A percentile compares a stretch with the other conserved stretches of the same genome.
Evolutionary conservation across 768 basidiomycete species (phyloP).

Genomic region (Podaxis sp.): DNA sequence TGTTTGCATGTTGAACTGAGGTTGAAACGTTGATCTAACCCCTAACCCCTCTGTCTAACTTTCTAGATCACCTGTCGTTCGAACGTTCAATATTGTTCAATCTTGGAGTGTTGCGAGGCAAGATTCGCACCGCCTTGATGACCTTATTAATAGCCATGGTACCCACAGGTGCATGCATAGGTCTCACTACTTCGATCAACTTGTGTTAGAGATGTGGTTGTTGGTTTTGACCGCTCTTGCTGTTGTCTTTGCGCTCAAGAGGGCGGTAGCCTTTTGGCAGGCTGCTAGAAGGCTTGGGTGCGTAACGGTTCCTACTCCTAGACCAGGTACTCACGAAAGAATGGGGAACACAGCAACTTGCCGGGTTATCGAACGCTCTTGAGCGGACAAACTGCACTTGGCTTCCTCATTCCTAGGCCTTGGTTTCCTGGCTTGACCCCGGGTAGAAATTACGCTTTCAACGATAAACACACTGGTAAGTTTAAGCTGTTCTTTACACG

Average conservation of each 20-base stretch:
- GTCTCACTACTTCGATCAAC: too few species aligned
- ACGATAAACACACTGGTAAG: slow-evolving; percentile 9
- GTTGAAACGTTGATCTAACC: too few species aligned
- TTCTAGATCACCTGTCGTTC: too few species aligned
- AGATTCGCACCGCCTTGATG: too few species aligned
- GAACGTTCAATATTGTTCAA: too few species aligned
- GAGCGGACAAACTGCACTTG: background rate
- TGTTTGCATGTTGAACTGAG: too few species aligned
- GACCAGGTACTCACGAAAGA: background rate
- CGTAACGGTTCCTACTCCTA: background rate
- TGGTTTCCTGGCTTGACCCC: background rate
- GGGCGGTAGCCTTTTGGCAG: background rate
- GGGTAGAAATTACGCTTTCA: slow-evolving; percentile 3
- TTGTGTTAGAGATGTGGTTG: background rate
- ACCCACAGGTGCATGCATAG: too few species aligned
- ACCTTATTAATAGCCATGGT: too few species aligned
- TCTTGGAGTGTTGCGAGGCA: too few species aligned
- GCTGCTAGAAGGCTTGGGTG: background rate
- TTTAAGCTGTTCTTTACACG: background rate
- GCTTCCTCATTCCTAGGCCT: background rate
- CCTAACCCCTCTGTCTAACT: too few species aligned
- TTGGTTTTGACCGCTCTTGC: background rate
- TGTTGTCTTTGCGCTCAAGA: slow-evolving; percentile 4
- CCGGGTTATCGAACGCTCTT: slow-evolving; percentile 7
- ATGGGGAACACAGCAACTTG: background rate